Evolutionary conservation across 139 green algal species (phyloP).

Genomic region (Haematococcus lacustris): DNA sequence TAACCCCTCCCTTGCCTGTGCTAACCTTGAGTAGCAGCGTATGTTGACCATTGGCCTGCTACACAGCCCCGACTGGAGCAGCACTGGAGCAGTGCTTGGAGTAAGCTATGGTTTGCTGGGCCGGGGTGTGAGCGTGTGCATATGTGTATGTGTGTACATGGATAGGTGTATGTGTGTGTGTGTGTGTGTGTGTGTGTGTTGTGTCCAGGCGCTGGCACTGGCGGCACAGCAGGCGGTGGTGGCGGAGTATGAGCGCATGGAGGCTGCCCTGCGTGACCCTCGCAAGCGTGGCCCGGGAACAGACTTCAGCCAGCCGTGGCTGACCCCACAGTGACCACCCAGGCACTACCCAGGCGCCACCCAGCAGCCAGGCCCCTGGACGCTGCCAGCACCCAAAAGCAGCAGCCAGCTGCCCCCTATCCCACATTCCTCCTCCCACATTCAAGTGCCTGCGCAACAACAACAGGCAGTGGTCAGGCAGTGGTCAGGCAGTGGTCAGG

Average conservation of each 20-base stretch:
- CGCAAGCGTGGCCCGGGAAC: conserved; percentile 17
- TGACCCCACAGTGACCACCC: conserved; percentile 1
- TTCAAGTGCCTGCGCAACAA: no score
- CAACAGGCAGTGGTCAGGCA: no score
- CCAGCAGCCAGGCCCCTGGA: background rate
- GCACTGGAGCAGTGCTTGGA: background rate
- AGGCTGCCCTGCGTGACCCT: conserved; percentile 53
- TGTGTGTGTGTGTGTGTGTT: background rate
- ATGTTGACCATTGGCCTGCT: no score
- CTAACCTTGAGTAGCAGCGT: no score
- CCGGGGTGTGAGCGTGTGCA: background rate
- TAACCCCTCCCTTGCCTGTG: no score
- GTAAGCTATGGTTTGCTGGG: background rate
- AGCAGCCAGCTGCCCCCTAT: no score
- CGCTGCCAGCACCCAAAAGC: no score
- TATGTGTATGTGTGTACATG: background rate
- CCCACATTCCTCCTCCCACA: no score
- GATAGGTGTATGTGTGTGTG: background rate
- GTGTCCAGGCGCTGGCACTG: conserved; percentile 36
- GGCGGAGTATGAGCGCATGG: conserved; percentile 46
- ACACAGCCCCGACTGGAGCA: background rate
- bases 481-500: no score
- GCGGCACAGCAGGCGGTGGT: conserved; percentile 33
- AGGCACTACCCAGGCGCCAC: background rate
- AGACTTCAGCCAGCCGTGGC: conserved; percentile 41